A percentile compares a stretch with the other conserved stretches of the same genome.
Evolutionary conservation across 129 eudicot genomes (phyloP).

Genomic region (Escallonia rubra): DNA sequence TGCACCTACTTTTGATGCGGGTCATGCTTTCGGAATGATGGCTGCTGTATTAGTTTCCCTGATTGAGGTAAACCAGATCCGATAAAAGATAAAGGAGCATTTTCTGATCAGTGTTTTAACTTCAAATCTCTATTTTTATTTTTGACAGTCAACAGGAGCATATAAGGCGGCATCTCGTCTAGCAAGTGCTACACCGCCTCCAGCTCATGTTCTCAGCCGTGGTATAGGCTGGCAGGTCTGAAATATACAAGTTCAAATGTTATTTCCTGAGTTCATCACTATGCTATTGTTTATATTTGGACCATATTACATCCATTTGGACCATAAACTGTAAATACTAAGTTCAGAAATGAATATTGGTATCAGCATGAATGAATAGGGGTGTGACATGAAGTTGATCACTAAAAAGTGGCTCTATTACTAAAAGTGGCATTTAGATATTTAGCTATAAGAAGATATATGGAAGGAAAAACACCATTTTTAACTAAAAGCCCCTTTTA

Average conservation of each 20-base stretch:
- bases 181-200: constrained; percentile 99
- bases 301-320: too few species aligned
- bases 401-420: too few species aligned
- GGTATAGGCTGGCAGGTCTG: constrained; percentile 99
- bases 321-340: too few species aligned
- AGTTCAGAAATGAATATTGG: too few species aligned
- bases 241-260: background rate
- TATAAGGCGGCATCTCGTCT: constrained; percentile 95
- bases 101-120: background rate
- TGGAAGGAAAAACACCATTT: too few species aligned
- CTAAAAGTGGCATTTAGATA: too few species aligned
- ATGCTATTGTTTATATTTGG: too few species aligned
- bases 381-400: too few species aligned
- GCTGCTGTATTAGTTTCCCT: constrained; percentile 91
- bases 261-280: too few species aligned
- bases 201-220: constrained; percentile 99
- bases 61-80: constrained; percentile 56
- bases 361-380: too few species aligned
- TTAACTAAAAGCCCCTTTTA: too few species aligned
- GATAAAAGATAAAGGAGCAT: background rate
- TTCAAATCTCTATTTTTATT: background rate
- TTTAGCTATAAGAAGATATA: too few species aligned
- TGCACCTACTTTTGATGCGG: constrained; percentile 92
- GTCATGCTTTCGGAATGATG: constrained; percentile 99
- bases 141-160: constrained; percentile 88